Base-by-base conservation (phyloP, 495 filamentous ascomycete species). In the Stereocaulon alpinum region DNA sequence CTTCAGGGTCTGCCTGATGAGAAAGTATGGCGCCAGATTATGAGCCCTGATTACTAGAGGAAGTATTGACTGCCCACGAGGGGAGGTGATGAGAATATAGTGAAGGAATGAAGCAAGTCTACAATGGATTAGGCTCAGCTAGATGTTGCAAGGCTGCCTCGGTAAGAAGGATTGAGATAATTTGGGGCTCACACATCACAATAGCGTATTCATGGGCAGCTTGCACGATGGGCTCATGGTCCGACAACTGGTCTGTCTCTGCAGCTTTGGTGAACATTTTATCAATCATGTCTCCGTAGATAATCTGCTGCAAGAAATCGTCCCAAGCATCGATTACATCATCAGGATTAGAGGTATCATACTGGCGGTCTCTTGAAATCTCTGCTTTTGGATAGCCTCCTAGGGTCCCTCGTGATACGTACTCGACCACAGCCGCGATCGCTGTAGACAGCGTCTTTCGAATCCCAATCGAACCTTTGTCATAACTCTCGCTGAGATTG, bases 401-500 rank as follows among this genome's bases (percentile, higher is more conserved):
- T 15, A 86, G 65, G 9, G 76, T 66, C 2, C 81, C 84, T 56
- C 83, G 70, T 6, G 79, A 80, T 0, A 82, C 72, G 52, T 76
- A 74, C 64, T 86, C 84, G 58, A 85, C 73, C 56, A 87, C 65
- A 4, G 76, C 77, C 20, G 80, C 80, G 17, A 79, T 75, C 12
- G 81, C 84, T 30, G 84, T 85, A 7, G 83, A 80, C 29, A 87
- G 72, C 11, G 82, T 82, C 67, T 84, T 86, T 50, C 83, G 75
- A 60, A 78, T 77, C 14, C 84, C 83, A 40, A 87, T 63, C 7
- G 76, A 72, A 6, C 82, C 83, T 66, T 86, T 86, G 65, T 87
- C 84, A 64, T 85, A 87, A 66, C 82, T 86, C 63, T 86, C 82
- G 30, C 80, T 84, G 30, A 86, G 71, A 30, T 83, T 77, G 18